Base-by-base conservation (phyloP, 257 asterid genomes). In the Cinchona pubescens region DNA sequence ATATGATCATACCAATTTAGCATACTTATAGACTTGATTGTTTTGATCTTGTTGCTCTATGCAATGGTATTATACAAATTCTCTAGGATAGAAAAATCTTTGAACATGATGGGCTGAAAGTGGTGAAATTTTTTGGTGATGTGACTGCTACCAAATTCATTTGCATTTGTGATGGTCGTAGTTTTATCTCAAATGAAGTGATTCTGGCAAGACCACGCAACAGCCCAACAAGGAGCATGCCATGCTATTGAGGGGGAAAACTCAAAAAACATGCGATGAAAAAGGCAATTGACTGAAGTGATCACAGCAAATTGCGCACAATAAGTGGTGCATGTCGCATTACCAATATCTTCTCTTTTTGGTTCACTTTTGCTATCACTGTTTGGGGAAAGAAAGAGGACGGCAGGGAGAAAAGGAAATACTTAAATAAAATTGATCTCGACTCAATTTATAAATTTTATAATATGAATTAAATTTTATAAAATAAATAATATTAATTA, bases 131-230 rank as follows among this genome's bases (percentile, higher is more conserved):
- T 55, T 37, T 65, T 66, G 5, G 32, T 65, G 66, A 53, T 75
- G 74, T 46, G 53, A 66, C 19, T 66, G 45, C 79, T n/a, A 75
- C 79, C 79, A 60, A 75, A 51, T 35, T 34, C 75, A 51, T 64
- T 37, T 51, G 29, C 64, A 42, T 45, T 32, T 16, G 53, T 37
- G 67, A 23, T 51, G 79, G 78, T 61, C 38, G 29, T 64, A 7
- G 21, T 34, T 63, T 35, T 30, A 18, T n/a, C 38, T 61, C 64
- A 32, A 38, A 59, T 75, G 78, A 35, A 75, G 78, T 75, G 78
- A 45, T 48, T 34, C 78, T 6, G 23, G 56, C 56, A 25, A 51
- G 79, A 66, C 71, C 78, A 67, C 51, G 64, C 68, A 64, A 16
- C 51, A 74, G 48, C 63, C 67, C 67, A 60, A 12, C 15, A 25